phyloP scores from a whole-genome alignment of 2,329 filamentous ascomycete species.

The Aureobasidium mangrovei region DNA sequence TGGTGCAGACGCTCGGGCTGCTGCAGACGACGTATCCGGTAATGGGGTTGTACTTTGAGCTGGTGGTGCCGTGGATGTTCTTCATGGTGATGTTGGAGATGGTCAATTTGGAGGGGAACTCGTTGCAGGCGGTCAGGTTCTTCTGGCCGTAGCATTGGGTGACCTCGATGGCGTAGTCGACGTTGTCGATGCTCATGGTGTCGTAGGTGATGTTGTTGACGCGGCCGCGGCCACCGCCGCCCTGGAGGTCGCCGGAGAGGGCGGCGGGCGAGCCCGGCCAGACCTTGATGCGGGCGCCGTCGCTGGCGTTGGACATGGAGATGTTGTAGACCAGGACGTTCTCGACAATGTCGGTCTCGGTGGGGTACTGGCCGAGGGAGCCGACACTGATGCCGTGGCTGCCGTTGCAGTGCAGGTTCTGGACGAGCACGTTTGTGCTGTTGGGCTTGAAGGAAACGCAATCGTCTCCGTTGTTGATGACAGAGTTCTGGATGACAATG shows the following conservation, averaged over 20 bases:
- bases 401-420: slow-evolving; percentile 58
- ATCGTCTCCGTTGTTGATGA: slow-evolving; percentile 58
- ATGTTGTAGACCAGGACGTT: slow-evolving; percentile 47
- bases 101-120: slow-evolving; percentile 47
- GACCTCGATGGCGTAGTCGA: slow-evolving; percentile 56
- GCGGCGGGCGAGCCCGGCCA: slow-evolving; percentile 54
- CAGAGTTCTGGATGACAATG: slow-evolving; percentile 58
- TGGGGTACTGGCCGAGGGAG: slow-evolving; percentile 58
- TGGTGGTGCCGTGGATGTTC: slow-evolving; percentile 49
- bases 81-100: slow-evolving; percentile 49
- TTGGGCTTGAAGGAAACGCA: slow-evolving; percentile 70
- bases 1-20: slow-evolving; percentile 37
- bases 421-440: slow-evolving; percentile 58
- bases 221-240: slow-evolving; percentile 54
- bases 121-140: slow-evolving; percentile 52
- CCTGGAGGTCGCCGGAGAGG: slow-evolving; percentile 52
- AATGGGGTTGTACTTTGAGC: slow-evolving; percentile 33
- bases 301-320: slow-evolving; percentile 36
- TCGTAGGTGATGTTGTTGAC: slow-evolving; percentile 62
- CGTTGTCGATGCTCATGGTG: slow-evolving; percentile 50
- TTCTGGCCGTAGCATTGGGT: slow-evolving; percentile 59
- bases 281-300: slow-evolving; percentile 65
- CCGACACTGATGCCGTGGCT: slow-evolving; percentile 68
- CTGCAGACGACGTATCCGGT: slow-evolving; percentile 38
- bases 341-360: slow-evolving; percentile 57